These are phyloP conservation scores for Eucalyptus marginata DNA, from an alignment of 345 rosid genomes.

Conservation along the genomic window DNA sequence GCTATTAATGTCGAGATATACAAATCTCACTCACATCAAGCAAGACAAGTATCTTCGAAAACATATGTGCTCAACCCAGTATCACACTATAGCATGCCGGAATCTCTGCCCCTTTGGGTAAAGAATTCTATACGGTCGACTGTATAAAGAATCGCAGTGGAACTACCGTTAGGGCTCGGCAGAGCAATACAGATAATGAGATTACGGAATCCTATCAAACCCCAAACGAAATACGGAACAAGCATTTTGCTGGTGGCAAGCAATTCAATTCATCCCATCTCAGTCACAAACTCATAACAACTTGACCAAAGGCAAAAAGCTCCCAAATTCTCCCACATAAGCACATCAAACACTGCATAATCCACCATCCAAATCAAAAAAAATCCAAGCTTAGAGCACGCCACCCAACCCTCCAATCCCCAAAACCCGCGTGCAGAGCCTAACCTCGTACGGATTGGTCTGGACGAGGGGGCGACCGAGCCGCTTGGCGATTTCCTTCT, in stretches of 20 bases:
- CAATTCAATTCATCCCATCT: neutral
- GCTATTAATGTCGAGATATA: neutral
- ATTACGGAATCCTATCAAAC: neutral
- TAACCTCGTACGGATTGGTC: constrained; percentile 91
- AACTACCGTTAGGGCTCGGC: neutral
- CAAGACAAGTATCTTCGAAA: neutral
- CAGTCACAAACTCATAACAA: neutral
- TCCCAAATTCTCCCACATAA: neutral
- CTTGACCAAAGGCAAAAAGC: neutral
- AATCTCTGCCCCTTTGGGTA: neutral
- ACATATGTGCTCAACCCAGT: neutral
- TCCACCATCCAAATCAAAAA: neutral
- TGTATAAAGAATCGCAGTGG: neutral
- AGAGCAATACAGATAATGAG: neutral
- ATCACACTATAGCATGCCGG: neutral
- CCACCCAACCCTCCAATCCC: neutral
- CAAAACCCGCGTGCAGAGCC: neutral
- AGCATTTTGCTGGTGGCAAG: neutral
- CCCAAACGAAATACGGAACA: neutral
- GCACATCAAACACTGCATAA: neutral
- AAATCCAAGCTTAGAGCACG: neutral
- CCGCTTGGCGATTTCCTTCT: constrained; percentile 85
- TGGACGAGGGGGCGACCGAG: constrained; percentile 84
- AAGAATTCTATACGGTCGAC: neutral
- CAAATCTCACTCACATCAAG: neutral